A percentile compares a stretch with the other conserved stretches of the same genome.
Conservation (phyloP, 768 basidiomycete species). For the Cantharellus cinnabarinus region DNA sequence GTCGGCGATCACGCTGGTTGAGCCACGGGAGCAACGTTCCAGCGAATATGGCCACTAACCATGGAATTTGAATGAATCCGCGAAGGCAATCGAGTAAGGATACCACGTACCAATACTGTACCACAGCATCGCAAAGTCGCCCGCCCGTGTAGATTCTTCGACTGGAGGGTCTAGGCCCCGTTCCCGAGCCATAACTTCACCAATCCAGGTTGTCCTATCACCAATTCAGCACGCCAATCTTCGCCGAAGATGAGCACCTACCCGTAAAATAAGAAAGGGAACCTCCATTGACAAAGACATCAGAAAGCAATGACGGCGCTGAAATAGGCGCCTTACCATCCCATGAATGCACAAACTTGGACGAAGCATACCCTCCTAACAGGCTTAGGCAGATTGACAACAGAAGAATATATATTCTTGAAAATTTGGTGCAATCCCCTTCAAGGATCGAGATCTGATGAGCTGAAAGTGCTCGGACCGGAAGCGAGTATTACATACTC, state of each 20-base stretch:
- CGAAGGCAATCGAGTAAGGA: background rate
- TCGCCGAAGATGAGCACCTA: constrained; percentile 17
- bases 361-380: constrained; percentile 82
- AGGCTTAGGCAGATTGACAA: constrained; percentile 57
- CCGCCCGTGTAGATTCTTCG: constrained; percentile 66
- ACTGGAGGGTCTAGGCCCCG: constrained; percentile 49
- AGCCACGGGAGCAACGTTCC: constrained; percentile 67
- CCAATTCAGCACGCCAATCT: background rate
- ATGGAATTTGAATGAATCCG: background rate
- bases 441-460: background rate
- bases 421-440: constrained; percentile 56
- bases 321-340: constrained; percentile 36
- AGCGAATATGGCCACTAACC: constrained; percentile 61
- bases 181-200: constrained; percentile 82
- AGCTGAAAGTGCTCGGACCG: background rate
- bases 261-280: constrained; percentile 90
- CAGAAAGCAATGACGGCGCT: background rate
- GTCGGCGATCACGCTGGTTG: constrained; percentile 56
- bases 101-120: constrained; percentile 59
- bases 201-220: constrained; percentile 74
- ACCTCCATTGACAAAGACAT: constrained; percentile 28
- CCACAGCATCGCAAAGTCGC: constrained; percentile 73
- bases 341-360: constrained; percentile 92
- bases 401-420: constrained; percentile 52
- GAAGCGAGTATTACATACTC: constrained; percentile 1